phyloP scores from a whole-genome alignment of 108 stramenopile genomes.

The Cylindrotheca fusiformis region DNA sequence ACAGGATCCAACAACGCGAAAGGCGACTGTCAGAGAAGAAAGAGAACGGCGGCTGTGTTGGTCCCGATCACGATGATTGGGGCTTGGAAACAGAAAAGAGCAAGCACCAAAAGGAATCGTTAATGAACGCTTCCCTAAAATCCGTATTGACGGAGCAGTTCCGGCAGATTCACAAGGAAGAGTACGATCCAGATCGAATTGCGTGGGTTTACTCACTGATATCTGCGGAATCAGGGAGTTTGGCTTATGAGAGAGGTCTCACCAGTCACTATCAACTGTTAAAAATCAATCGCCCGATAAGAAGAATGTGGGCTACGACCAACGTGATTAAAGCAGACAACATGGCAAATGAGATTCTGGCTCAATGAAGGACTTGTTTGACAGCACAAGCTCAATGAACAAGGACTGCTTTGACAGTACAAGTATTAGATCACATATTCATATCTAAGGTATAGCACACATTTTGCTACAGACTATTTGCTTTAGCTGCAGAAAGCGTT shows the following conservation, averaged over 20 bases:
- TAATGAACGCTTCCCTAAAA: not conserved
- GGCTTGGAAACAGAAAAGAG: not conserved
- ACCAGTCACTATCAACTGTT: not conserved
- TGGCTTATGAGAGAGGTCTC: not conserved
- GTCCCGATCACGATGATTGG: not conserved
- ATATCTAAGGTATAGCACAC: too few relatives aligned
- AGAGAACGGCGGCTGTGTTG: not conserved
- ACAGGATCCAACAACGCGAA: not conserved
- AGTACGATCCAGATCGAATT: not conserved
- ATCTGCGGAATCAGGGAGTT: not conserved
- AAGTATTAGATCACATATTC: too few relatives aligned
- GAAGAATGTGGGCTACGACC: not conserved
- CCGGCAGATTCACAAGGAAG: not conserved
- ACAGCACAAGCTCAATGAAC: too few relatives aligned
- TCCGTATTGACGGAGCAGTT: not conserved
- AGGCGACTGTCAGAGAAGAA: not conserved
- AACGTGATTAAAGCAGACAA: too few relatives aligned
- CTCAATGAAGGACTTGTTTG: too few relatives aligned
- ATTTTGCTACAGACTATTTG: too few relatives aligned
- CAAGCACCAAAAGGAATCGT: not conserved
- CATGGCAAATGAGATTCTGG: too few relatives aligned
- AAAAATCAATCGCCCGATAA: not conserved
- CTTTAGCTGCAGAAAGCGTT: too few relatives aligned
- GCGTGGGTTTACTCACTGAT: not conserved
- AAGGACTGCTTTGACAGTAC: too few relatives aligned